Percentiles rank a stretch among this genome's conserved stretches.
Evolutionary conservation across 2,329 filamentous ascomycete genomes (phyloP).

Genomic region (Colletotrichum ledebouriae): DNA sequence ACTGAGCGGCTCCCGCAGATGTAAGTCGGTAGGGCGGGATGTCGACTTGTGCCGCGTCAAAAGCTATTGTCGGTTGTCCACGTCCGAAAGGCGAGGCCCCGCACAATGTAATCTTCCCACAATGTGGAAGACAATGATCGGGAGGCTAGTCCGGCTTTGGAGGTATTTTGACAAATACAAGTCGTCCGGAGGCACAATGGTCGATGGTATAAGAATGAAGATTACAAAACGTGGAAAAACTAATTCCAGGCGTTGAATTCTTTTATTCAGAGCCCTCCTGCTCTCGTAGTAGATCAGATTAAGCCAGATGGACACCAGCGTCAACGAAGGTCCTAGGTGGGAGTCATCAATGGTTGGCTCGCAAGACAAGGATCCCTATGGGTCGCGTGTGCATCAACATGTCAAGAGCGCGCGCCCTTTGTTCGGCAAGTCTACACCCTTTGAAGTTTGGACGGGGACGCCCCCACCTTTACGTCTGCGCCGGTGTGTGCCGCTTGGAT

Average conservation of each 20-base stretch:
- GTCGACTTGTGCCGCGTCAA: slow-evolving; percentile 15
- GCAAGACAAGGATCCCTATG: slow-evolving; percentile 37
- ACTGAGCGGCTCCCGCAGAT: slow-evolving; percentile 27
- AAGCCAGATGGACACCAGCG: slow-evolving; percentile 32
- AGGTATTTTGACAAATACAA: slow-evolving; percentile 28
- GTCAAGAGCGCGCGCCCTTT: slow-evolving; percentile 40
- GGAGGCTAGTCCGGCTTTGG: slow-evolving; percentile 15
- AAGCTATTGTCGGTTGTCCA: slow-evolving; percentile 29
- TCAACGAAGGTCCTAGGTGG: slow-evolving; percentile 33
- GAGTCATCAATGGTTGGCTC: slow-evolving; percentile 39
- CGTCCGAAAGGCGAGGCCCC: slow-evolving; percentile 33
- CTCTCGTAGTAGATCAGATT: slow-evolving; percentile 19
- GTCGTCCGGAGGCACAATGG: slow-evolving; percentile 34
- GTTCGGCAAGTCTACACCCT: slow-evolving; percentile 41
- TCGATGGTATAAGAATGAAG: slow-evolving; percentile 40
- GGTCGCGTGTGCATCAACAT: slow-evolving; percentile 41
- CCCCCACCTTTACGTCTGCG: slow-evolving; percentile 30
- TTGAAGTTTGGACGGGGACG: slow-evolving; percentile 33
- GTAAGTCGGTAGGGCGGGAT: slow-evolving; percentile 30
- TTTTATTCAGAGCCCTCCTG: slow-evolving; percentile 36
- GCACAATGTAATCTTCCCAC: slow-evolving; percentile 27
- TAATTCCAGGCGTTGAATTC: slow-evolving; percentile 27
- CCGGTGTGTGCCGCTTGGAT: slow-evolving; percentile 16
- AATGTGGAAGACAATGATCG: slow-evolving; percentile 10
- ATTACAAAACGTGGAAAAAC: slow-evolving; percentile 13